Conservation (phyloP, 2,329 filamentous ascomycete genomes). For the Penicillium vulpinum region DNA sequence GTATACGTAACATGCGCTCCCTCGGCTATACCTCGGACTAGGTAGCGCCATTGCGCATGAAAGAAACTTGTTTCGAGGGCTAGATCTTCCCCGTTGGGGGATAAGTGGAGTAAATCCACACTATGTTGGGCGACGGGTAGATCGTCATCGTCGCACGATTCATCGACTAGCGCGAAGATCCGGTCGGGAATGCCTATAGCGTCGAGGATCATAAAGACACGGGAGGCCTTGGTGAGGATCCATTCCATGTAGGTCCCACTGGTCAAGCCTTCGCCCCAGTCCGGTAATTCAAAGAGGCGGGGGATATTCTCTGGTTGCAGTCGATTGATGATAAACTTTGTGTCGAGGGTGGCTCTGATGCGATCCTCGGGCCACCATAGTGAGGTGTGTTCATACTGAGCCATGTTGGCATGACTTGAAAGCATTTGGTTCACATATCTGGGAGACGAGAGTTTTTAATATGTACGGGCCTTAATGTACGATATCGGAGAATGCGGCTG, state of each 20-base stretch:
- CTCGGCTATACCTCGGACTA: slow-evolving; percentile 56
- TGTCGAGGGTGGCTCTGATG: slow-evolving; percentile 44
- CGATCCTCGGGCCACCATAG: slow-evolving; percentile 50
- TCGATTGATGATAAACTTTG: slow-evolving; percentile 42
- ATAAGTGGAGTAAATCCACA: slow-evolving; percentile 55
- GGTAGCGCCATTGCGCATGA: slow-evolving; percentile 59
- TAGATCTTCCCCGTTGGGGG: slow-evolving; percentile 47
- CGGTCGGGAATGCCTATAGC: slow-evolving; percentile 63
- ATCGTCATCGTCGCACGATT: slow-evolving; percentile 63
- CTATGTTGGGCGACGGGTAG: slow-evolving; percentile 58
- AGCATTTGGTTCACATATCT: neutral
- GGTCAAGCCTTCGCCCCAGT: slow-evolving; percentile 48
- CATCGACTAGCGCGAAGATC: slow-evolving; percentile 62
- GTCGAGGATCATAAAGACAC: slow-evolving; percentile 60
- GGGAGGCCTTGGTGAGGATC: slow-evolving; percentile 59
- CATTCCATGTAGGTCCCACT: slow-evolving; percentile 61
- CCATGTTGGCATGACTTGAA: slow-evolving; percentile 8
- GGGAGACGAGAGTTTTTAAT: neutral
- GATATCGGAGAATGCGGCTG: neutral
- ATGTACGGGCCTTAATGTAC: too few species aligned
- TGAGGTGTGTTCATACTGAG: slow-evolving; percentile 29
- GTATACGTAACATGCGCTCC: slow-evolving; percentile 61
- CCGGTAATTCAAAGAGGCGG: slow-evolving; percentile 39
- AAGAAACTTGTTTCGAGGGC: slow-evolving; percentile 59
- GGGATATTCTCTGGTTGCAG: slow-evolving; percentile 39